phyloP scores from a whole-genome alignment of 2,329 filamentous ascomycete genomes.

The Fusarium abutilonis region DNA sequence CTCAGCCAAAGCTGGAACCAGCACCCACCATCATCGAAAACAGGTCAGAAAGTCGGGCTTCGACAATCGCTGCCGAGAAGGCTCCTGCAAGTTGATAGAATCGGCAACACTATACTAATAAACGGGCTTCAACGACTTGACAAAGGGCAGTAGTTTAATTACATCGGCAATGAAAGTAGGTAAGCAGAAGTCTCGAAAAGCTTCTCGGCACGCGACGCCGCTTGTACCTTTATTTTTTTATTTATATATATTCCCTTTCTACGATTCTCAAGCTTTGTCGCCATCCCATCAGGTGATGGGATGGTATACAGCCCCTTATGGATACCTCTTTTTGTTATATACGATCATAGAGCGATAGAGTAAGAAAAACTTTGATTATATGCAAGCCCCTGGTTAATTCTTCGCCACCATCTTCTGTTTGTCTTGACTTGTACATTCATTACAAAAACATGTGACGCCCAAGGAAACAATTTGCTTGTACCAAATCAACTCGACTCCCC shows the following conservation, averaged over 20 bases:
- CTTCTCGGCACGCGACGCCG: slow-evolving; percentile 21
- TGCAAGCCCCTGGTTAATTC: neutral
- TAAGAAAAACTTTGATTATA: slow-evolving; percentile 21
- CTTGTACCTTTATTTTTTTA: slow-evolving; percentile 27
- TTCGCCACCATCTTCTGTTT: neutral
- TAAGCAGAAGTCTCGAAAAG: slow-evolving; percentile 21
- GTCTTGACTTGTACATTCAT: neutral
- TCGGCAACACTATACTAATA: slow-evolving; percentile 8
- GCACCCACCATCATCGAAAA: slow-evolving; percentile 35
- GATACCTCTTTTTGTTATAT: slow-evolving; percentile 43
- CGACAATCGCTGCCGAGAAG: slow-evolving; percentile 25
- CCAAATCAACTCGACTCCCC: neutral
- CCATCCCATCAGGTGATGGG: slow-evolving; percentile 9
- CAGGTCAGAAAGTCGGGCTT: slow-evolving; percentile 5
- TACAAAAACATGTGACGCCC: neutral
- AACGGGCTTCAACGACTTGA: slow-evolving; percentile 41
- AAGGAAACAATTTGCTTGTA: neutral
- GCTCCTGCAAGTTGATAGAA: slow-evolving; percentile 17
- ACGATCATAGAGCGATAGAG: slow-evolving; percentile 37
- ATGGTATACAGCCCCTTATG: slow-evolving; percentile 34
- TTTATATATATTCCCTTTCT: slow-evolving; percentile 24
- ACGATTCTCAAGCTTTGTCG: slow-evolving; percentile 24
- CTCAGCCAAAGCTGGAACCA: slow-evolving; percentile 34
- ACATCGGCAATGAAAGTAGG: slow-evolving; percentile 19
- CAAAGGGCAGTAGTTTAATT: slow-evolving; percentile 40